phyloP scores from a whole-genome alignment of 352 stramenopile genomes.

The Blastocystis sp. region DNA sequence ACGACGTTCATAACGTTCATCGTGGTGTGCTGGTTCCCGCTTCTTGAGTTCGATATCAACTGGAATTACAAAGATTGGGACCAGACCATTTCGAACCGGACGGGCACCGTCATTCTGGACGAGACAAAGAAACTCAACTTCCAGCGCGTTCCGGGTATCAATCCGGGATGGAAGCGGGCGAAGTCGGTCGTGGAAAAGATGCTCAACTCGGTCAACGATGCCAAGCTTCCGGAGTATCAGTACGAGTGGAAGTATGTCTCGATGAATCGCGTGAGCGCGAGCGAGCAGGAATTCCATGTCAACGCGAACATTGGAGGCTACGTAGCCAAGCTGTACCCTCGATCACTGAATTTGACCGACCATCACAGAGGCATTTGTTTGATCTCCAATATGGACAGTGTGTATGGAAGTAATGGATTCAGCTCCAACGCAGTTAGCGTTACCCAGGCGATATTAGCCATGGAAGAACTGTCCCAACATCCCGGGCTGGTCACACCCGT shows the following conservation, averaged over 20 bases:
- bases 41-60: conserved; percentile 37
- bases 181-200: background rate
- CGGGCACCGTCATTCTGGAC: conserved; percentile 9
- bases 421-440: background rate
- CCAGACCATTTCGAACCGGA: background rate
- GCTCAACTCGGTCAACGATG: background rate
- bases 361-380: background rate
- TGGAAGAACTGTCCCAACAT: background rate
- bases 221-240: background rate
- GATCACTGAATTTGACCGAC: background rate
- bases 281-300: background rate
- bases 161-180: background rate
- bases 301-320: conserved; percentile 14
- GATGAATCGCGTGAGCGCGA: conserved; percentile 1
- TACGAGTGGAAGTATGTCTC: background rate
- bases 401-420: conserved; percentile 42
- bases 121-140: background rate
- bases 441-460: background rate
- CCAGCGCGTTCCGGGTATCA: conserved; percentile 18
- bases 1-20: conserved; percentile 1
- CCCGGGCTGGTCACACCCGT: background rate
- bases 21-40: conserved; percentile 23
- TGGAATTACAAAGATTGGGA: conserved; percentile 46
- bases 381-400: conserved; percentile 40
- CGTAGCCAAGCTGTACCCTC: conserved; percentile 13